phyloP scores from a whole-genome alignment of 1,139 yeast species.

The Debaryomyces nepalensis region DNA sequence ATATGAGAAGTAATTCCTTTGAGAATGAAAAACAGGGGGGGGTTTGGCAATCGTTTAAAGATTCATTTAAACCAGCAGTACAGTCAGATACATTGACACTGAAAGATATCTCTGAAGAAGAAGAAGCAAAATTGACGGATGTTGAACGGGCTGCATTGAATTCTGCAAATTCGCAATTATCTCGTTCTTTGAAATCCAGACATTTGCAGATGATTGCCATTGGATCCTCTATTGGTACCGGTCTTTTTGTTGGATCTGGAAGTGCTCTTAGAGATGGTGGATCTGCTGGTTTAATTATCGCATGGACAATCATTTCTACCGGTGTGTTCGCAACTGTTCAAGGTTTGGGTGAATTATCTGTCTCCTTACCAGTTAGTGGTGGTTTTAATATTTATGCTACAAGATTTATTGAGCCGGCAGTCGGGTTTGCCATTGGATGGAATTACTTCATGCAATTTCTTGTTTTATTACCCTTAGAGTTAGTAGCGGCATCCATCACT shows the following conservation, averaged over 20 bases:
- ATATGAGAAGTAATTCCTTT: slow-evolving; percentile 15
- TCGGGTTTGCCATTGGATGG: slow-evolving; percentile 52
- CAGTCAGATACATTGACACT: slow-evolving; percentile 25
- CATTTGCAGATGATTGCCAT: slow-evolving; percentile 70
- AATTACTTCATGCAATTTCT: slow-evolving; percentile 48
- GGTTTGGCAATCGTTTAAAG: slow-evolving; percentile 32
- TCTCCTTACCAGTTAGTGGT: slow-evolving; percentile 46
- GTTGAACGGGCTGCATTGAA: slow-evolving; percentile 41
- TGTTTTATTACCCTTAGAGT: slow-evolving; percentile 38
- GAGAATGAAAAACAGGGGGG: slow-evolving; percentile 15
- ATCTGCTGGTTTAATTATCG: slow-evolving; percentile 67
- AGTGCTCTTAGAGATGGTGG: slow-evolving; percentile 57
- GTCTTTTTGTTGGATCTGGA: slow-evolving; percentile 40
- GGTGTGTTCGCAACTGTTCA: slow-evolving; percentile 42
- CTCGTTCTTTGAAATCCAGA: slow-evolving; percentile 38
- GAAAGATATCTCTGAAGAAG: slow-evolving; percentile 22
- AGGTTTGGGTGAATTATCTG: slow-evolving; percentile 45
- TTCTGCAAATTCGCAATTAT: slow-evolving; percentile 45
- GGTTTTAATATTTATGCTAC: slow-evolving; percentile 45
- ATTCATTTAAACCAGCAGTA: slow-evolving; percentile 43
- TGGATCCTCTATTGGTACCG: slow-evolving; percentile 80
- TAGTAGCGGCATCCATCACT: slow-evolving; percentile 47
- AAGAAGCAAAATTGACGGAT: slow-evolving; percentile 31
- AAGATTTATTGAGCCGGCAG: slow-evolving; percentile 44
- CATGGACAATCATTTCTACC: slow-evolving; percentile 41